A percentile compares a stretch with the other conserved stretches of the same genome.
phyloP scores from a whole-genome alignment of 371 early-diverging fungal genomes.

The Lichtheimia hyalospora region DNA sequence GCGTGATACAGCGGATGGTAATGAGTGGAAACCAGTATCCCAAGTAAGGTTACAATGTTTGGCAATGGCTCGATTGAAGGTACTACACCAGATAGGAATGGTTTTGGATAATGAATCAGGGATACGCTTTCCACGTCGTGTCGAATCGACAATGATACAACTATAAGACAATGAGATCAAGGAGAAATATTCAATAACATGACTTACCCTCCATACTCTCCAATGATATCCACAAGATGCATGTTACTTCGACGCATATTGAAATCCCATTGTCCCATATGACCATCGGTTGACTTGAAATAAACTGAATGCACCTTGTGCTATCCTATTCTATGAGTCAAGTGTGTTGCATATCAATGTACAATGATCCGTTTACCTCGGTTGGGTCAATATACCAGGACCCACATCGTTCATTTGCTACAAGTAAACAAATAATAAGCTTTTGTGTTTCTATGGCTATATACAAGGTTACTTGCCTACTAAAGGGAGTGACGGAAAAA shows the following conservation, averaged over 20 bases:
- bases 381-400: conserved; percentile 78
- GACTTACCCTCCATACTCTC: conserved; percentile 56
- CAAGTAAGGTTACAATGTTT: conserved; percentile 29
- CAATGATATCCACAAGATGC: conserved; percentile 66
- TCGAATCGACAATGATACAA: conserved; percentile 85
- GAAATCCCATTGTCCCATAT: conserved; percentile 82
- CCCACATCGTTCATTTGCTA: conserved; percentile 83
- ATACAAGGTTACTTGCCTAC: conserved; percentile 43
- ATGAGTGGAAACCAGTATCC: conserved; percentile 65
- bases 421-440: neutral
- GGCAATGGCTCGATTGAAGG: conserved; percentile 61
- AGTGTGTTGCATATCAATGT: neutral
- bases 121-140: conserved; percentile 80
- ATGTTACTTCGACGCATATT: conserved; percentile 77
- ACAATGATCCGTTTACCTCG: conserved; percentile 34
- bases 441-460: neutral
- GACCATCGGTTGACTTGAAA: conserved; percentile 92
- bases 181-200: neutral
- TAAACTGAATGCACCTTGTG: conserved; percentile 67
- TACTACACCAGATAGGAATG: conserved; percentile 87
- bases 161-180: conserved; percentile 19
- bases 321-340: conserved; percentile 20
- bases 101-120: conserved; percentile 87
- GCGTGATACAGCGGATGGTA: conserved; percentile 62
- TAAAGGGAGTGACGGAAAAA: conserved; percentile 63